Evolutionary conservation across 2,329 filamentous ascomycete genomes (phyloP).

Genomic region (Arachnomyces sp.): DNA sequence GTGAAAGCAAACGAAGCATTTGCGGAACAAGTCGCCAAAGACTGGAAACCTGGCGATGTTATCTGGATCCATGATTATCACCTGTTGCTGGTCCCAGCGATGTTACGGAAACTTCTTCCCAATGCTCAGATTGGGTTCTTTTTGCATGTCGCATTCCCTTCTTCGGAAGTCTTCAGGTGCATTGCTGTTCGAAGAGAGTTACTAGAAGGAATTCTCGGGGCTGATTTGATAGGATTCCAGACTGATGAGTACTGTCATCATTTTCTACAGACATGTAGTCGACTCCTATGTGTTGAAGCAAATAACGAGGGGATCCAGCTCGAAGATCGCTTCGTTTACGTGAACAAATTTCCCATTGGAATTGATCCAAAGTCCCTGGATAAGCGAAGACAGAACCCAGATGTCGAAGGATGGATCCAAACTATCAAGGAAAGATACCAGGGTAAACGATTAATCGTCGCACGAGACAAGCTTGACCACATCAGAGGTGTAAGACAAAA

Average conservation of each 20-base stretch:
- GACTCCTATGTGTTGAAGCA: constrained; percentile 81
- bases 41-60: constrained; percentile 87
- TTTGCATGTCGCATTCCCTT: constrained; percentile 88
- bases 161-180: constrained; percentile 91
- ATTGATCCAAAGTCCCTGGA: constrained; percentile 75
- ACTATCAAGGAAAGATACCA: constrained; percentile 76
- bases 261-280: constrained; percentile 91
- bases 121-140: constrained; percentile 96
- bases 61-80: constrained; percentile 98
- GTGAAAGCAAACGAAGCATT: constrained; percentile 88
- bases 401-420: constrained; percentile 69
- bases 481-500: constrained; percentile 91
- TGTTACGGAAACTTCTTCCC: constrained; percentile 77
- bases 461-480: constrained; percentile 86
- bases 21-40: constrained; percentile 78
- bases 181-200: constrained; percentile 78
- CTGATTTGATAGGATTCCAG: constrained; percentile 89
- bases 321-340: constrained; percentile 87
- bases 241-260: constrained; percentile 88
- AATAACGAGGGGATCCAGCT: constrained; percentile 80
- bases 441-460: constrained; percentile 84
- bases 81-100: constrained; percentile 74
- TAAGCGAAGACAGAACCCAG: constrained; percentile 59
- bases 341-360: constrained; percentile 76
- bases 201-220: constrained; percentile 83